Conservation (phyloP, 495 filamentous ascomycete genomes). For the Talaromyces adpressus region DNA sequence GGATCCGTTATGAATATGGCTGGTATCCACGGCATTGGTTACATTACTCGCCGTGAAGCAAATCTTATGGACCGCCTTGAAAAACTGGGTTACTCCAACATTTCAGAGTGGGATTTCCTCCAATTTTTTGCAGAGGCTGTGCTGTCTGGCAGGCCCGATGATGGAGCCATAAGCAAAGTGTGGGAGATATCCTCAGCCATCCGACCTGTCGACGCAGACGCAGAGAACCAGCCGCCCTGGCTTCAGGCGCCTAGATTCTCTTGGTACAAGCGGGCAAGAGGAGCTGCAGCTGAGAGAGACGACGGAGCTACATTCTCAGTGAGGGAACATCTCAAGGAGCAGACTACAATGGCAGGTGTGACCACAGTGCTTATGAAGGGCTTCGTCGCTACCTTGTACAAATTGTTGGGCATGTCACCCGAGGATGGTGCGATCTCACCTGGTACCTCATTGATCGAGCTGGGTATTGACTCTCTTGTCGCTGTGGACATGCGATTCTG, state of each 20-base stretch:
- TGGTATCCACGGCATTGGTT: slow-evolving; percentile 33
- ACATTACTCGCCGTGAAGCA: slow-evolving; percentile 12
- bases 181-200: neutral
- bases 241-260: neutral
- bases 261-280: neutral
- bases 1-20: slow-evolving; percentile 24
- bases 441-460: slow-evolving; percentile 12
- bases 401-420: neutral
- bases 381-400: neutral
- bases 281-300: neutral
- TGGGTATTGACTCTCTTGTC: slow-evolving; percentile 42
- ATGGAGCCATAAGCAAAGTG: neutral
- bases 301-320: neutral
- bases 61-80: neutral
- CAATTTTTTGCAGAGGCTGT: slow-evolving; percentile 23
- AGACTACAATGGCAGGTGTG: neutral
- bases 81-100: slow-evolving; percentile 11
- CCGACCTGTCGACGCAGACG: neutral
- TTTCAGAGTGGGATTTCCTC: slow-evolving; percentile 44
- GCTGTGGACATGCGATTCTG: slow-evolving; percentile 40
- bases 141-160: neutral
- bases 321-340: neutral
- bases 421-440: neutral
- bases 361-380: neutral
- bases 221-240: neutral